Evolutionary conservation across 805 yeast genomes (phyloP).

Genomic region (Metschnikowia lochheadii): DNA sequence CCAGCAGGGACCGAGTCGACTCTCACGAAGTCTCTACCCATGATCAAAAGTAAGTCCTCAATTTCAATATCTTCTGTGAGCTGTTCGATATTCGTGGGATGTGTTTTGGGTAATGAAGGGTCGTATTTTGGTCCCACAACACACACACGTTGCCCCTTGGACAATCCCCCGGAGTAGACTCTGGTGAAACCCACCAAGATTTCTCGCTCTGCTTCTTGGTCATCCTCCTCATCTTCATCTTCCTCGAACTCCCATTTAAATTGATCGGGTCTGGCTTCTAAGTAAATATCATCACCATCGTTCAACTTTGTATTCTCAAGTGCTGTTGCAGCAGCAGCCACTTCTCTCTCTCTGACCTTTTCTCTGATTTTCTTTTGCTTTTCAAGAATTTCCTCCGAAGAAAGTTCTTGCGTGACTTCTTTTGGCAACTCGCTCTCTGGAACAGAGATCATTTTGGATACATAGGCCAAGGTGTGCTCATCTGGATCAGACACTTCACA

Average conservation of each 20-base stretch:
- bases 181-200: conserved; percentile 84
- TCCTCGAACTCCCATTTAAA: conserved; percentile 49
- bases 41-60: conserved; percentile 69
- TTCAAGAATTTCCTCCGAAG: conserved; percentile 58
- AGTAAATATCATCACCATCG: conserved; percentile 27
- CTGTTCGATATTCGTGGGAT: conserved; percentile 43
- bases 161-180: conserved; percentile 78
- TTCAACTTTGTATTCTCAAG: conserved; percentile 19
- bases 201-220: conserved; percentile 48
- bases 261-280: conserved; percentile 29
- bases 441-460: conserved; percentile 83
- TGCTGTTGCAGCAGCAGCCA: conserved; percentile 28
- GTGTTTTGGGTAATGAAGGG: conserved; percentile 44
- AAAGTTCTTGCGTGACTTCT: conserved; percentile 36
- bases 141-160: conserved; percentile 68
- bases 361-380: conserved; percentile 61
- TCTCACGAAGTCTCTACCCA: conserved; percentile 88
- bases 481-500: conserved; percentile 68
- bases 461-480: conserved; percentile 58
- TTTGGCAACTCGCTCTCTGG: conserved; percentile 78
- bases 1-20: conserved; percentile 88
- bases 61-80: conserved; percentile 56
- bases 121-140: conserved; percentile 86
- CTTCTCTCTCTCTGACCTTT: conserved; percentile 66
- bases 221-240: conserved; percentile 46